Evolutionary conservation across 2,329 filamentous ascomycete genomes (phyloP).

Genomic region (Phialemoniopsis sp.): DNA sequence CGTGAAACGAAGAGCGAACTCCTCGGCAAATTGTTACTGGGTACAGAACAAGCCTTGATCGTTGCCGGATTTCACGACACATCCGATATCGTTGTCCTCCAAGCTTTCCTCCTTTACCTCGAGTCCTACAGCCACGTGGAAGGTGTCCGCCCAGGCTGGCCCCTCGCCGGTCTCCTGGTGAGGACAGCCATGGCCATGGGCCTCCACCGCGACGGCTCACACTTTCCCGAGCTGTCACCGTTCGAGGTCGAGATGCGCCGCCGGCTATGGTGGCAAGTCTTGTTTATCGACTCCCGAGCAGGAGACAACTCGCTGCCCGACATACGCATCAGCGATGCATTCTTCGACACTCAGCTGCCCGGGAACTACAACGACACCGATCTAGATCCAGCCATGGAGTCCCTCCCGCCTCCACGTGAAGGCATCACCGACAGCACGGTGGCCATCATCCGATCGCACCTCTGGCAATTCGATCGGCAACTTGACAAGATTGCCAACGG

Average conservation of each 20-base stretch:
- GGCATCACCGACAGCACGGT: conserved; percentile 33
- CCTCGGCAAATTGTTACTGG: conserved; percentile 32
- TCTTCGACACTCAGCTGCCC: conserved; percentile 54
- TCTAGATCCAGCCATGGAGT: conserved; percentile 26
- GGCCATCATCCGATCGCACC: conserved; percentile 18
- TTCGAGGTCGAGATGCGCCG: conserved; percentile 59
- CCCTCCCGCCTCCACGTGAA: conserved; percentile 11
- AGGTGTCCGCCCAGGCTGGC: conserved; percentile 43
- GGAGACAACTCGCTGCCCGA: conserved; percentile 62
- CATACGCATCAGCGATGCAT: conserved; percentile 50
- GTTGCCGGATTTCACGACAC: conserved; percentile 44
- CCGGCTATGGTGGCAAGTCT: conserved; percentile 57
- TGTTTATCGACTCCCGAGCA: conserved; percentile 54
- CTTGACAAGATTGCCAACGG: not conserved
- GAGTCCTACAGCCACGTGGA: conserved; percentile 44
- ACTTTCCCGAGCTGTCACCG: conserved; percentile 45
- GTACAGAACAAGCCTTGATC: conserved; percentile 40
- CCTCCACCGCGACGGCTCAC: conserved; percentile 53
- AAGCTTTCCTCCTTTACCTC: conserved; percentile 47
- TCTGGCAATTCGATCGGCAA: not conserved
- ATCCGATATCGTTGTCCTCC: conserved; percentile 43
- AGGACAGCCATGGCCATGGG: conserved; percentile 57
- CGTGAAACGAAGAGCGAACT: conserved; percentile 31
- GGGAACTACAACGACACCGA: conserved; percentile 45
- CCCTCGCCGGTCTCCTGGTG: conserved; percentile 52